These are phyloP conservation scores for Raddia guianensis DNA, from an alignment of 176 grass and related monocot species.

Conservation along the genomic window DNA sequence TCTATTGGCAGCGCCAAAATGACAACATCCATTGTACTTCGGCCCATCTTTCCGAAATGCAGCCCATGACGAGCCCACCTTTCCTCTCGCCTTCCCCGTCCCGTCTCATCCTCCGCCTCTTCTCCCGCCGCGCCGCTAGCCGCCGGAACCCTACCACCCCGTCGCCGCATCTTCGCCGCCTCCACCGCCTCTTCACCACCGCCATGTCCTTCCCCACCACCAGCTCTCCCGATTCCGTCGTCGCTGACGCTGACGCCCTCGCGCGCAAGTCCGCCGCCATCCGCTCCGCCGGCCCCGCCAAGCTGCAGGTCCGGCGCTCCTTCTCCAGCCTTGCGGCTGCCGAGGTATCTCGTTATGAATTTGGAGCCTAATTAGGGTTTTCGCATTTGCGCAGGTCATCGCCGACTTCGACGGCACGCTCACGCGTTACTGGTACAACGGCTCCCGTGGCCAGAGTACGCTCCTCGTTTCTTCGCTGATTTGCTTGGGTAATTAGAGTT, in stretches of 20 bases:
- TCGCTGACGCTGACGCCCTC: conserved; percentile 31
- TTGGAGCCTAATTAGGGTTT: background rate
- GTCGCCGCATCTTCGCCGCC: background rate
- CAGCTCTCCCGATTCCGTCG: background rate
- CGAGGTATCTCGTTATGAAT: background rate
- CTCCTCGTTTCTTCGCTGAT: conserved; percentile 4
- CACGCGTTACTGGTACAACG: conserved; percentile 86
- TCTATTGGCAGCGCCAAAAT: background rate
- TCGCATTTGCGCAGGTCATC: conserved; percentile 57
- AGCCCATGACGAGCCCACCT: conserved; percentile 45
- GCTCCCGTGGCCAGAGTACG: conserved; percentile 83
- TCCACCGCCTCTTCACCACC: background rate
- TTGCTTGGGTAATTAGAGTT: background rate
- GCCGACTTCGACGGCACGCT: conserved; percentile 96
- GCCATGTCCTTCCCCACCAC: conserved; percentile 29
- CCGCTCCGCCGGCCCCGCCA: conserved; percentile 45
- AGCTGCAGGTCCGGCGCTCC: conserved; percentile 45
- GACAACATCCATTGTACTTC: background rate
- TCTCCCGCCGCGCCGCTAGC: conserved; percentile 30
- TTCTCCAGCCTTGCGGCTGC: background rate
- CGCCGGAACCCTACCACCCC: conserved; percentile 27
- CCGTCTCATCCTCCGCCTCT: conserved; percentile 34
- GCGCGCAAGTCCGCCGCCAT: conserved; percentile 53
- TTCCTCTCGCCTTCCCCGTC: conserved; percentile 42
- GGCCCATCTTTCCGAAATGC: conserved; percentile 38